Conservation (phyloP, 106 monocot genomes). For the Phalaenopsis aphrodite region DNA sequence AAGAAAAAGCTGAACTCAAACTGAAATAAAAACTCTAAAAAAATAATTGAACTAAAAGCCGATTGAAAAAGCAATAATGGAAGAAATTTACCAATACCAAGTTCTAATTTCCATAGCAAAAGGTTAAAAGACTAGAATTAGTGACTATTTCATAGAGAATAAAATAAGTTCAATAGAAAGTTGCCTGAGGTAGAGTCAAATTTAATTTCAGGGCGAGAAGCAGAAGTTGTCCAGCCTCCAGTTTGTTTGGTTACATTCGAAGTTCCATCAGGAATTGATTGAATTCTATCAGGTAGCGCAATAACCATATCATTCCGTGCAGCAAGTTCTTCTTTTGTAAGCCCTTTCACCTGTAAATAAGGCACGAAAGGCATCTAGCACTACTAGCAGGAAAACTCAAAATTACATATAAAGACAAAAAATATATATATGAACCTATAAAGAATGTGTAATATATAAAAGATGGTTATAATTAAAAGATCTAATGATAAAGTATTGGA, state of each 20-base stretch:
- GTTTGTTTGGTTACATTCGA: slow-evolving; percentile 51
- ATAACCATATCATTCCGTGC: slow-evolving; percentile 70
- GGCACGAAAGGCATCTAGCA: neutral
- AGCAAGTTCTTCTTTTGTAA: slow-evolving; percentile 80
- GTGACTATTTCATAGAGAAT: neutral
- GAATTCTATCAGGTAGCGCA: slow-evolving; percentile 85
- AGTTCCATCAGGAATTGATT: slow-evolving; percentile 85
- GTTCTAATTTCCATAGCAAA: neutral
- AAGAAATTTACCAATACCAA: neutral
- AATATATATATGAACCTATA: neutral
- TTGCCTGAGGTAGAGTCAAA: slow-evolving; percentile 54
- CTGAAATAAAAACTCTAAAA: neutral
- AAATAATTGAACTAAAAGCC: no score
- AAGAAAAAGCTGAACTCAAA: neutral
- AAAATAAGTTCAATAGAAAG: neutral
- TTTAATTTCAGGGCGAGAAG: slow-evolving; percentile 70
- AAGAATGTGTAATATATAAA: neutral
- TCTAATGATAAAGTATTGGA: neutral
- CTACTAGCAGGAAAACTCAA: neutral
- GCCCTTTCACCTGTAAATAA: slow-evolving; percentile 67
- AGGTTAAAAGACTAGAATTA: neutral
- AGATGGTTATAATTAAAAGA: neutral
- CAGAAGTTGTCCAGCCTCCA: slow-evolving; percentile 73
- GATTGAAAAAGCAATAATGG: neutral
- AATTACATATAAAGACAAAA: neutral